Evolutionary conservation across 345 rosid genomes (phyloP), one percentile per base, ranked within the genome.

Genomic region (Syzygium aqueum): DNA sequence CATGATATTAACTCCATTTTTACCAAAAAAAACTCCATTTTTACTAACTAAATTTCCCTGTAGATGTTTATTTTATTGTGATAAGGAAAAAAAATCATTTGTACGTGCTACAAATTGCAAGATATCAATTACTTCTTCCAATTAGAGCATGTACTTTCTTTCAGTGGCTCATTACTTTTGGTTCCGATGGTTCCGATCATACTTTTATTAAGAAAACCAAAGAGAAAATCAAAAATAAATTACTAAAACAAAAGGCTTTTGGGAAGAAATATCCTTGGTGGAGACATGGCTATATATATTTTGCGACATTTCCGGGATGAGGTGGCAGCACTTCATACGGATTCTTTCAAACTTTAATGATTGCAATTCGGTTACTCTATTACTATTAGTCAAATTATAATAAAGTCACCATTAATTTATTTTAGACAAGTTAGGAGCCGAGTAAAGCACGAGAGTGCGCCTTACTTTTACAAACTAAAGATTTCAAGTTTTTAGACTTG

Each of bases 381-480:
- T 57, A 57, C 10, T 57, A 57, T 57, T 57, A 23, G 23, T 57
- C 28, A 57, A 56, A 23, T 56, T n/a, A n/a, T n/a, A n/a, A n/a
- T n/a, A n/a, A n/a, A n/a, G n/a, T n/a, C n/a, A n/a, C n/a, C n/a
- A n/a, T n/a, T 23, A 56, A 56, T 56, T 56, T 23, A 23, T 56
- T 56, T 23, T 57, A 57, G 63, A 23, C 12, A 57, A n/a, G n/a
- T n/a, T 5, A 23, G 6, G 13, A 23, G 11, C 1, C 1, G n/a
- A 57, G 28, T 57, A 57, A 57, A 57, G 28, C 63, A 56, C 27
- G 2, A 4, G 63, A 57, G 1, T 2, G 2, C n/a, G 1, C 23
- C 6, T 13, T 10, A 23, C n/a, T 56, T n/a, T 5, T 0, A 4
- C 63, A 14, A 23, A 9, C 6, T 1, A 10, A 0, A 56, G 9